Evolutionary conservation across 2,329 filamentous ascomycete genomes (phyloP), one percentile per base, ranked within the genome.

Genomic region (Microthyrium microscopicum): DNA sequence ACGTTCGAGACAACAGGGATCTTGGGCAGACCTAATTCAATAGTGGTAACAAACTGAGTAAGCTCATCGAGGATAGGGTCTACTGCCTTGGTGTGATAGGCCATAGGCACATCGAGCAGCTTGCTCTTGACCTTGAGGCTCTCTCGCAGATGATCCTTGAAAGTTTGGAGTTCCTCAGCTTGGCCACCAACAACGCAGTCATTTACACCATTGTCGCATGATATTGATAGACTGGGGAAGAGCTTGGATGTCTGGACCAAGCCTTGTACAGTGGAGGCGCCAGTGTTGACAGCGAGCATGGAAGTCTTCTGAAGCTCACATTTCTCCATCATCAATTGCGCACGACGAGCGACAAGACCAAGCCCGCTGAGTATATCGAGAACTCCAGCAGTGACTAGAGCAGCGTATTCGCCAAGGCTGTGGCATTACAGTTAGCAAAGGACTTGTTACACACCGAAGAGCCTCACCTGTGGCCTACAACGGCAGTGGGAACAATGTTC

Each of bases 181-280:
- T 63, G 64, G 11, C 68, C 70, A 39, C 69, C 70, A n/a, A 89
- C 60, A 2, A 89, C 82, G 5, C 74, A 83, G 47, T 82, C 78
- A 31, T 70, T 62, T 0, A 74, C 73, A 0, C 75, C 71, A 44
- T 91, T 91, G 49, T 83, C 66, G 57, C 82, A 89, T 9, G 81
- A 75, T 39, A 73, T 55, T 42, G 68, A 63, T 22, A 54, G 55
- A 43, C n/a, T n/a, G n/a, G n/a, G n/a, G n/a, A n/a, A 70, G 61
- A 29, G 44, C 55, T 34, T 53, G 58, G 31, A 55, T 58, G 50
- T 62, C 64, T 39, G 76, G 65, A 9, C 68, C 67, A 16, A 77
- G n/a, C n/a, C n/a, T n/a, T n/a, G n/a, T n/a, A n/a, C n/a, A n/a
- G n/a, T n/a, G 22, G 22, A 25, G n/a, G n/a, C n/a, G n/a, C n/a